phyloP scores from a whole-genome alignment of 192 early-diverging fungal genomes.

The Obelidium mucronatum region DNA sequence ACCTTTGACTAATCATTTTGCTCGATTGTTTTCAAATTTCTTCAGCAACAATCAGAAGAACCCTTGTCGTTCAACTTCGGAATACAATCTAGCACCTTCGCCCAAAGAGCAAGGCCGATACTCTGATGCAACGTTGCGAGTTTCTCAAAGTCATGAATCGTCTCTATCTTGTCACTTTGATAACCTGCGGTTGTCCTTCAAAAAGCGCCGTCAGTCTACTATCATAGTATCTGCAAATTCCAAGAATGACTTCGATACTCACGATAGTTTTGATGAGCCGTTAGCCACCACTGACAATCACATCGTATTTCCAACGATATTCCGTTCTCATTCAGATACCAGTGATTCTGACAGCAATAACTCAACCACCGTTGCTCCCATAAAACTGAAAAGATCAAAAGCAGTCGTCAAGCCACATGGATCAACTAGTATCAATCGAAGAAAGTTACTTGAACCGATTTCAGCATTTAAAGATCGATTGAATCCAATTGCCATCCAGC shows the following conservation, averaged over 20 bases:
- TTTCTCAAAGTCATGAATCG: too few relatives aligned
- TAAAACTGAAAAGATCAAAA: background rate
- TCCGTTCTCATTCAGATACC: background rate
- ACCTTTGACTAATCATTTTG: too few relatives aligned
- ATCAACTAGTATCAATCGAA: background rate
- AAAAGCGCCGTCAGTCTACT: background rate
- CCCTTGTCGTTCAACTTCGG: too few relatives aligned
- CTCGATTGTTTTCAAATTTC: too few relatives aligned
- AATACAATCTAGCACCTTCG: too few relatives aligned
- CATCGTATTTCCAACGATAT: background rate
- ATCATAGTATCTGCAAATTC: background rate
- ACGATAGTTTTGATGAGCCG: background rate
- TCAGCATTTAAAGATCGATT: background rate
- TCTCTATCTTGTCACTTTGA: background rate
- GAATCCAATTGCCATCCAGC: background rate
- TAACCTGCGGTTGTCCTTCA: background rate
- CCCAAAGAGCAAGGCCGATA: too few relatives aligned
- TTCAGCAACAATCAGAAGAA: too few relatives aligned
- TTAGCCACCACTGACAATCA: background rate
- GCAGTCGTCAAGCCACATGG: background rate
- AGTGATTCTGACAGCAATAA: background rate
- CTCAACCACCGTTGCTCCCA: background rate
- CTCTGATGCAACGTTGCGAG: too few relatives aligned
- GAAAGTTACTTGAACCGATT: background rate
- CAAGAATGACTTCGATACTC: background rate